Evolutionary conservation across 2,329 filamentous ascomycete genomes (phyloP).

Genomic region (Fusarium odoratissimum): DNA sequence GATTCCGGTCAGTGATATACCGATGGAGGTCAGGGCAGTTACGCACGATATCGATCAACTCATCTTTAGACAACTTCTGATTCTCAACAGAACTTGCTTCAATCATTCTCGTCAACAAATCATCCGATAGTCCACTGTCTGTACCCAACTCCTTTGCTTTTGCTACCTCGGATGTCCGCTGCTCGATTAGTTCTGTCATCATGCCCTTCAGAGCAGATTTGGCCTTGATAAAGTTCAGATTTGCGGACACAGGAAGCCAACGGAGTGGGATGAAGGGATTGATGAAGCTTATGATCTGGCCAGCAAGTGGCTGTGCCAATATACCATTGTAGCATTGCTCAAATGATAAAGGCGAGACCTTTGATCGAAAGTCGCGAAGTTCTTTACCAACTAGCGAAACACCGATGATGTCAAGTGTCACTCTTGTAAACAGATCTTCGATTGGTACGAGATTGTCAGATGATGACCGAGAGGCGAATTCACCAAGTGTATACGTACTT

Average conservation of each 20-base stretch:
- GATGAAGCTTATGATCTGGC: conserved; percentile 23
- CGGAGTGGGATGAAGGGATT: conserved; percentile 19
- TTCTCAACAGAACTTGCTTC: conserved; percentile 12
- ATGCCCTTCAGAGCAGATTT: conserved; percentile 12
- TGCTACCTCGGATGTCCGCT: conserved; percentile 7
- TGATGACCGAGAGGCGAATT: fast-evolving
- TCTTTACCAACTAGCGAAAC: conserved; percentile 11
- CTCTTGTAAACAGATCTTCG: background rate
- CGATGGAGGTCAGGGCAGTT: fast-evolving
- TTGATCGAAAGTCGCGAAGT: conserved; percentile 8
- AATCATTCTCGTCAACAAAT: conserved; percentile 30
- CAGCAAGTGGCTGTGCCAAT: conserved; percentile 4
- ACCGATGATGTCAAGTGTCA: conserved; percentile 21
- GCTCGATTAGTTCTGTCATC: conserved; percentile 23
- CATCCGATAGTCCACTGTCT: background rate
- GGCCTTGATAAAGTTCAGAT: conserved; percentile 13
- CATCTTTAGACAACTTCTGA: conserved; percentile 15
- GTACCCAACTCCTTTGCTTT: background rate
- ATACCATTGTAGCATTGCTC: conserved; percentile 25
- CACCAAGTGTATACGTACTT: background rate
- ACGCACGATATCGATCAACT: conserved; percentile 28
- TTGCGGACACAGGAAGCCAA: conserved; percentile 21
- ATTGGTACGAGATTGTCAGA: background rate
- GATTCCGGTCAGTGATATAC: fast-evolving
- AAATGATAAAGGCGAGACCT: conserved; percentile 1